Conservation (phyloP, 306 rosid genomes). For the Cicer judaicum region DNA sequence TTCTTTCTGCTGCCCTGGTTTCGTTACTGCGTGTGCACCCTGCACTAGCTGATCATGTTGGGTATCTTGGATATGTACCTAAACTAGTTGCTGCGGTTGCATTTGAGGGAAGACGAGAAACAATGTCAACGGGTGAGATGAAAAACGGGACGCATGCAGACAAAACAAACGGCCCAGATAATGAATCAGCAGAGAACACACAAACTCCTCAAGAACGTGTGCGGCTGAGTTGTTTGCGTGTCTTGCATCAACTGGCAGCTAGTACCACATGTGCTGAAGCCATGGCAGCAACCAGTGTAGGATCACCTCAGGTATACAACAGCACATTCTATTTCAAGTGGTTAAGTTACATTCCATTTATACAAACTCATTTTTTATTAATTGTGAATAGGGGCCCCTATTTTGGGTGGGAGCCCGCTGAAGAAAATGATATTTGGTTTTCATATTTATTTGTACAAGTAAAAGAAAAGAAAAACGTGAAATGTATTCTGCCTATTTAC, state of each 20-base stretch:
- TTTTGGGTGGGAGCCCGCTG: conserved; percentile 3
- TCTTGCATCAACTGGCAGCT: conserved; percentile 97
- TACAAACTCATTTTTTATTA: conserved; percentile 18
- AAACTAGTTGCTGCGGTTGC: conserved; percentile 98
- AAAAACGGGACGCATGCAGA: conserved; percentile 61
- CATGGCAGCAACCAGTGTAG: conserved; percentile 99
- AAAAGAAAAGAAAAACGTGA: conserved; percentile 1
- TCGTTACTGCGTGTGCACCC: conserved; percentile 96
- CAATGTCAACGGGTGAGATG: conserved; percentile 83
- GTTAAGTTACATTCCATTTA: conserved; percentile 29
- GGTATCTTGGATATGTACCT: conserved; percentile 99
- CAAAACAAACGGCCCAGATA: conserved; percentile 57
- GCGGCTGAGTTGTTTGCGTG: conserved; percentile 96
- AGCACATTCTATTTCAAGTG: neutral
- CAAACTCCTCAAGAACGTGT: conserved; percentile 98
- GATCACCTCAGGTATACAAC: conserved; percentile 88
- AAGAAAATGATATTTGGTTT: neutral
- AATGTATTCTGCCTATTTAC: neutral
- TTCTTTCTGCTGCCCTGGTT: conserved; percentile 96
- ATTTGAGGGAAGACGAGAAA: conserved; percentile 91
- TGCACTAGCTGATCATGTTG: conserved; percentile 97
- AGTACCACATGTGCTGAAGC: conserved; percentile 99
- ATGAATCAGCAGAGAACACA: conserved; percentile 64
- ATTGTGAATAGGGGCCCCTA: neutral
- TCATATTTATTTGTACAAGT: neutral